Evolutionary conservation across 1,139 yeast genomes (phyloP).

Genomic region (Candida tropicalis): DNA sequence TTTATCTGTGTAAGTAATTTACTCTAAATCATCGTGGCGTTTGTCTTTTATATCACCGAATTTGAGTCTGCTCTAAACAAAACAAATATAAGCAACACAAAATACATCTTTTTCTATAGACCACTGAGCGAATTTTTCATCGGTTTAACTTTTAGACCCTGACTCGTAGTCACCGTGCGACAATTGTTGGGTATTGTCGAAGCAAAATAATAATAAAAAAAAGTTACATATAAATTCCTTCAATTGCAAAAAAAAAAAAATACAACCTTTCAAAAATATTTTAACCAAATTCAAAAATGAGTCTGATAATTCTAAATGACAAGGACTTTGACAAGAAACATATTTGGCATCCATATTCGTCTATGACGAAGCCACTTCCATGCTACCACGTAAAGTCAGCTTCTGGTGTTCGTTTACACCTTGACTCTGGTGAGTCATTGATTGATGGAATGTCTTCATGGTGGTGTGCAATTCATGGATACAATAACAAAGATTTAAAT

Average conservation of each 20-base stretch:
- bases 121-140: too few relatives aligned
- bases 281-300: neutral
- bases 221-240: neutral
- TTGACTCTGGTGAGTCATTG: neutral
- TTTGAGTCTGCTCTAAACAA: too few relatives aligned
- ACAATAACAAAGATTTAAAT: neutral
- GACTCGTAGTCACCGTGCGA: neutral
- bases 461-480: conserved; percentile 4
- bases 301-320: neutral
- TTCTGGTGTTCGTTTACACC: neutral
- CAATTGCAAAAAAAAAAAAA: neutral
- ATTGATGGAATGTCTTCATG: conserved; percentile 3
- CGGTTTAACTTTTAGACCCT: neutral
- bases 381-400: conserved; percentile 1
- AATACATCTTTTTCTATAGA: too few relatives aligned
- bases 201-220: neutral
- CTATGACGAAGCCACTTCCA: conserved; percentile 1
- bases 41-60: too few relatives aligned
- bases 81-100: too few relatives aligned
- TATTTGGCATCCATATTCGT: conserved; percentile 3
- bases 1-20: too few relatives aligned
- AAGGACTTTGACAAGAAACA: conserved; percentile 1
- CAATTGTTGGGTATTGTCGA: neutral
- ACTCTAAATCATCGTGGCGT: too few relatives aligned
- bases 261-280: neutral